phyloP scores from a whole-genome alignment of 2,329 filamentous ascomycete genomes.

The Cladosporium sp. region DNA sequence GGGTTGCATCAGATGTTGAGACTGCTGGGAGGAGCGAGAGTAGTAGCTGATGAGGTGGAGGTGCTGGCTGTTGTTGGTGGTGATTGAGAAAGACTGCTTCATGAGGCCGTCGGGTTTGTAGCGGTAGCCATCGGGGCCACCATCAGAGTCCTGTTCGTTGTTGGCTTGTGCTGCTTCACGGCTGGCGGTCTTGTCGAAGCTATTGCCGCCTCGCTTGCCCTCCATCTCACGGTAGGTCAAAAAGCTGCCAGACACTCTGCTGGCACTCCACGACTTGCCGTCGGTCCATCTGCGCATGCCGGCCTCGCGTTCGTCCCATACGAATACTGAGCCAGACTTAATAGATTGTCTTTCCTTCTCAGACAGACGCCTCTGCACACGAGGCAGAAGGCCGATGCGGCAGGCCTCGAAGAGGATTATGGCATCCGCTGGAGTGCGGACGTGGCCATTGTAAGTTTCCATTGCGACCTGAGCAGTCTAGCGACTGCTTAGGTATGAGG shows the following conservation, averaged over 20 bases:
- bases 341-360: slow-evolving; percentile 97
- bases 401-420: slow-evolving; percentile 99
- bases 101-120: slow-evolving; percentile 96
- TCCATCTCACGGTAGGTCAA: slow-evolving; percentile 98
- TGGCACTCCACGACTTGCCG: slow-evolving; percentile 98
- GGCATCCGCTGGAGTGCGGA: slow-evolving; percentile 91
- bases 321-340: slow-evolving; percentile 92
- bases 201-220: slow-evolving; percentile 80
- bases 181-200: slow-evolving; percentile 51
- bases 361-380: slow-evolving; percentile 86
- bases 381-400: slow-evolving; percentile 77
- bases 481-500: background rate
- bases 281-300: slow-evolving; percentile 99
- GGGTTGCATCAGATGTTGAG: slow-evolving; percentile 72
- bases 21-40: slow-evolving; percentile 69
- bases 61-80: slow-evolving; percentile 82
- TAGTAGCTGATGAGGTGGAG: slow-evolving; percentile 98
- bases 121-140: slow-evolving; percentile 77
- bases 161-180: slow-evolving; percentile 76
- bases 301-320: slow-evolving; percentile 98
- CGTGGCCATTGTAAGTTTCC: slow-evolving; percentile 95
- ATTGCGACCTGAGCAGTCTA: slow-evolving; percentile 44
- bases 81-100: slow-evolving; percentile 99
- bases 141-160: slow-evolving; percentile 76
- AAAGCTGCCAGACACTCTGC: slow-evolving; percentile 94